Percentiles rank a stretch among this genome's conserved stretches.
Evolutionary conservation across 345 rosid species (phyloP).

Genomic region (Acer saccharum): DNA sequence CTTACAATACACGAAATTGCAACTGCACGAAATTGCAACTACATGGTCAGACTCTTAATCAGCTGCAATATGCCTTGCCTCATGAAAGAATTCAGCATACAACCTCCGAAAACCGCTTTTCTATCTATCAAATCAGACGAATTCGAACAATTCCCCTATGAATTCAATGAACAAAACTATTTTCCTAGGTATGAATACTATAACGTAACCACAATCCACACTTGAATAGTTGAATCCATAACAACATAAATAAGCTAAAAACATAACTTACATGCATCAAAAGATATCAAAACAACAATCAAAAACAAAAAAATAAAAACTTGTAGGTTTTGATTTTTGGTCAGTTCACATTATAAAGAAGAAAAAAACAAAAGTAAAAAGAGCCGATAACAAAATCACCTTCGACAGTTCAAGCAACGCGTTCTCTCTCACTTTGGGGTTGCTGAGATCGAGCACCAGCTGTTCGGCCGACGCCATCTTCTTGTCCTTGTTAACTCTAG

Average conservation of each 20-base stretch:
- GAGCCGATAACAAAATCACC: constrained; percentile 35
- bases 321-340: not conserved
- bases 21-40: not conserved
- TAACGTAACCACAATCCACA: not conserved
- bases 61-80: not conserved
- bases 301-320: not conserved
- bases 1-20: not conserved
- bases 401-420: constrained; percentile 78
- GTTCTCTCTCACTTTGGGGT: constrained; percentile 90
- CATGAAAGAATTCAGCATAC: too few species aligned
- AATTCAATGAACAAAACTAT: not conserved
- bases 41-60: not conserved
- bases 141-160: not conserved
- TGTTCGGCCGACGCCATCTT: constrained; percentile 92
- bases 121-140: not conserved
- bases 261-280: not conserved
- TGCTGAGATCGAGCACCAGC: constrained; percentile 88
- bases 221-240: too few species aligned
- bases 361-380: not conserved
- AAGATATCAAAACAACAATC: not conserved
- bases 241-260: not conserved
- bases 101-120: not conserved
- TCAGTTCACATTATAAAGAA: not conserved
- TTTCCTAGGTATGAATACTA: not conserved
- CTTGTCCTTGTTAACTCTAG: constrained; percentile 70